Evolutionary conservation across 345 rosid genomes (phyloP).

Genomic region (Gossypium stocksii): DNA sequence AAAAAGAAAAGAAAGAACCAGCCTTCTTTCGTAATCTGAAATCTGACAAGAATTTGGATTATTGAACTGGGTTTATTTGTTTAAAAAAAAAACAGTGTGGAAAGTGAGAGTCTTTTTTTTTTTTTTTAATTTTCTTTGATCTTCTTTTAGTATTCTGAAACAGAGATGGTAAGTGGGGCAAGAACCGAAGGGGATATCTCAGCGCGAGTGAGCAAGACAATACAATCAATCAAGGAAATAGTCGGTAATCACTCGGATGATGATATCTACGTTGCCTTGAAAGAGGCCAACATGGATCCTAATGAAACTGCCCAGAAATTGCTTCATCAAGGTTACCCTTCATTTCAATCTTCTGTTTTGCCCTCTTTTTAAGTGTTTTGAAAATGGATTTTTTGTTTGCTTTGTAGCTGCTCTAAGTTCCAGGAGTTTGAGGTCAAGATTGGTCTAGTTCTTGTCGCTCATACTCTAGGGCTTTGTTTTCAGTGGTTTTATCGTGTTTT

Average conservation of each 20-base stretch:
- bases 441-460: not conserved
- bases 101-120: not conserved
- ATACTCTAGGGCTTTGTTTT: not conserved
- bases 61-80: not conserved
- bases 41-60: not conserved
- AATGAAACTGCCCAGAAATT: slow-evolving; percentile 69
- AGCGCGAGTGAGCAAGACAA: slow-evolving; percentile 48
- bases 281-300: slow-evolving; percentile 79
- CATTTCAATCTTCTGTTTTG: not conserved
- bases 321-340: slow-evolving; percentile 61
- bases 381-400: not conserved
- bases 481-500: not conserved
- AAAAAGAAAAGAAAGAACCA: not conserved
- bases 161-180: slow-evolving; percentile 37
- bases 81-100: not conserved
- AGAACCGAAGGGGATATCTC: slow-evolving; percentile 33
- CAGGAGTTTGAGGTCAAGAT: not conserved
- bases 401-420: not conserved
- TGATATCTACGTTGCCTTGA: slow-evolving; percentile 60
- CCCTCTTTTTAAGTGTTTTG: not conserved
- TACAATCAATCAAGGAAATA: slow-evolving; percentile 69
- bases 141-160: not conserved
- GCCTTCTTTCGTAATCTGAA: not conserved
- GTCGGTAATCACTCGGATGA: slow-evolving; percentile 72
- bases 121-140: not conserved